Evolutionary conservation across 495 filamentous ascomycete genomes (phyloP).

Genomic region (Penicillium maclennaniae): DNA sequence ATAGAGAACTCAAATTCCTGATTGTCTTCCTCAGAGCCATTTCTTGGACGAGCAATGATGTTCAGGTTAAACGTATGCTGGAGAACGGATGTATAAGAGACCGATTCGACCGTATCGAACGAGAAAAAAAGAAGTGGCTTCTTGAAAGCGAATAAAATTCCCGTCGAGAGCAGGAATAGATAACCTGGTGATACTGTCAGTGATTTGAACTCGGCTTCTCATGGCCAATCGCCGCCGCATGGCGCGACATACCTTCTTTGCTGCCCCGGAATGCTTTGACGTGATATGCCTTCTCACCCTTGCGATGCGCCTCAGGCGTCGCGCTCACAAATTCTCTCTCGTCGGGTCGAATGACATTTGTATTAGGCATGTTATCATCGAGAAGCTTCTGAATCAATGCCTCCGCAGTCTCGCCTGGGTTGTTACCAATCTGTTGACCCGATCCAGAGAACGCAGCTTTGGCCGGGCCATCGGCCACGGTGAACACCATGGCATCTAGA

Average conservation of each 20-base stretch:
- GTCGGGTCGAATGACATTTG: conserved; percentile 63
- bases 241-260: conserved; percentile 66
- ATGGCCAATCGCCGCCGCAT: neutral
- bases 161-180: conserved; percentile 80
- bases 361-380: conserved; percentile 54
- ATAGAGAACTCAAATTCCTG: conserved; percentile 81
- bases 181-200: conserved; percentile 53
- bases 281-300: conserved; percentile 86
- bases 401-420: conserved; percentile 58
- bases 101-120: conserved; percentile 69
- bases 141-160: conserved; percentile 92
- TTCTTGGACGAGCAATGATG: conserved; percentile 52
- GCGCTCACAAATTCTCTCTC: conserved; percentile 74
- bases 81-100: conserved; percentile 86
- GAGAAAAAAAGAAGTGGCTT: conserved; percentile 88
- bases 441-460: conserved; percentile 50
- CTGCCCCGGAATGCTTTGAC: conserved; percentile 87
- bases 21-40: conserved; percentile 42
- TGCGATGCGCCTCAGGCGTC: conserved; percentile 75
- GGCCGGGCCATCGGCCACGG: conserved; percentile 65
- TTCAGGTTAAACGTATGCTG: conserved; percentile 93
- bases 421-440: conserved; percentile 37
- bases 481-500: conserved; percentile 79
- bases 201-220: neutral
- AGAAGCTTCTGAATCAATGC: conserved; percentile 61